These are phyloP conservation scores for Eucalyptus curtisii DNA, from an alignment of 345 rosid species.

Conservation along the genomic window DNA sequence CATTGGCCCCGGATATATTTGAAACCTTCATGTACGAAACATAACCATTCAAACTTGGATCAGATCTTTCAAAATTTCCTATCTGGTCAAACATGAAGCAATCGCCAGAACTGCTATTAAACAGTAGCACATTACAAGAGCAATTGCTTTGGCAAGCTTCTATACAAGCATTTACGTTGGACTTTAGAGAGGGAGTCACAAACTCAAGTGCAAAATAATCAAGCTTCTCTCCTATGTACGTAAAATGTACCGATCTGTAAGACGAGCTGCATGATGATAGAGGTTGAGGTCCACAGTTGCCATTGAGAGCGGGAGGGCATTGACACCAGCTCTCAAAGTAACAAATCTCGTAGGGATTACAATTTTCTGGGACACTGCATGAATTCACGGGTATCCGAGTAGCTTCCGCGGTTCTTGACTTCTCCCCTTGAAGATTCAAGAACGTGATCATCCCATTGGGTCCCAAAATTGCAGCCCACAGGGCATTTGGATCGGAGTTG, in stretches of 20 bases:
- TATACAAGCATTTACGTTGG: constrained; percentile 19
- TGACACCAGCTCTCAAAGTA: constrained; percentile 16
- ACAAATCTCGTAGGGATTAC: constrained; percentile 19
- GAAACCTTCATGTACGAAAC: constrained; percentile 23
- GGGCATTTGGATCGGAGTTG: constrained; percentile 12
- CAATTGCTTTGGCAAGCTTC: constrained; percentile 35
- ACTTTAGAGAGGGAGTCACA: constrained; percentile 11
- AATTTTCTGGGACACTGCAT: constrained; percentile 29
- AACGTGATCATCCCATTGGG: constrained; percentile 21
- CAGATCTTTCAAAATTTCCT: constrained; percentile 25
- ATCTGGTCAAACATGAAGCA: constrained; percentile 44
- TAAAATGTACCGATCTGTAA: background rate
- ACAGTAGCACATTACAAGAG: constrained; percentile 38
- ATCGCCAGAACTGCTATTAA: constrained; percentile 13
- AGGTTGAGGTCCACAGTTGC: constrained; percentile 12
- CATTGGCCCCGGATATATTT: background rate
- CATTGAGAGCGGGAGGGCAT: constrained; percentile 15
- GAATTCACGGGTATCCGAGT: constrained; percentile 20
- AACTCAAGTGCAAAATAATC: constrained; percentile 40
- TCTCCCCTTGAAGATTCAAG: constrained; percentile 13
- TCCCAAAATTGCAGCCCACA: constrained; percentile 27
- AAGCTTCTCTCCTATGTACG: constrained; percentile 24
- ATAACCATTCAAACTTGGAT: constrained; percentile 10
- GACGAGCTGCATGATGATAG: constrained; percentile 11
- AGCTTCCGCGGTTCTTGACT: constrained; percentile 2